Evolutionary conservation across 345 rosid genomes (phyloP).

Genomic region (Microcos paniculata): DNA sequence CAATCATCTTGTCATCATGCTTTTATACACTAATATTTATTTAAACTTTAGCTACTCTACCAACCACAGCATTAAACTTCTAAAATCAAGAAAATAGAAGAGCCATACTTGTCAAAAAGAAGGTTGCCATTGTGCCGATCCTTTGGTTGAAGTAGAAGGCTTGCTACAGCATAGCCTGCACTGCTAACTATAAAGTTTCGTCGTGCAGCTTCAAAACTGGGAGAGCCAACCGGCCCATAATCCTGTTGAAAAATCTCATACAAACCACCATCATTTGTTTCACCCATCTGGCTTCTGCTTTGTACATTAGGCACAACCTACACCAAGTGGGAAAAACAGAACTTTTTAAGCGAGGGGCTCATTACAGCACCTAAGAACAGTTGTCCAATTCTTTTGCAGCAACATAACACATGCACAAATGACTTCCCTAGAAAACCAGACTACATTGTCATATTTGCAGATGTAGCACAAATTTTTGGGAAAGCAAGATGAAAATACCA

Average conservation of each 20-base stretch:
- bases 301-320: constrained; percentile 96
- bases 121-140: constrained; percentile 99
- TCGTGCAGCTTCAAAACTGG: constrained; percentile 90
- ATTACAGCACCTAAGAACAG: background rate
- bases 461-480: background rate
- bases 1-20: background rate
- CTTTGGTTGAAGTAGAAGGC: constrained; percentile 96
- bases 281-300: constrained; percentile 99
- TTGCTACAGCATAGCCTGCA: constrained; percentile 99
- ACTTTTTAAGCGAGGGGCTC: background rate
- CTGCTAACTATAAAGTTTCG: constrained; percentile 93
- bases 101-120: constrained; percentile 81
- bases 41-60: background rate
- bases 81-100: constrained; percentile 12
- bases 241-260: constrained; percentile 98
- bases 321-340: background rate
- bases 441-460: background rate
- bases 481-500: background rate
- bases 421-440: background rate
- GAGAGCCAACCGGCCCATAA: constrained; percentile 91
- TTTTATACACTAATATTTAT: background rate
- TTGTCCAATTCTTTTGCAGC: background rate
- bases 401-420: background rate
- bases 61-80: background rate
- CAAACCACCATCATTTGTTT: constrained; percentile 97